Evolutionary conservation across 1,284 basidiomycete species (phyloP).

Genomic region (Apiotrichum gracile): DNA sequence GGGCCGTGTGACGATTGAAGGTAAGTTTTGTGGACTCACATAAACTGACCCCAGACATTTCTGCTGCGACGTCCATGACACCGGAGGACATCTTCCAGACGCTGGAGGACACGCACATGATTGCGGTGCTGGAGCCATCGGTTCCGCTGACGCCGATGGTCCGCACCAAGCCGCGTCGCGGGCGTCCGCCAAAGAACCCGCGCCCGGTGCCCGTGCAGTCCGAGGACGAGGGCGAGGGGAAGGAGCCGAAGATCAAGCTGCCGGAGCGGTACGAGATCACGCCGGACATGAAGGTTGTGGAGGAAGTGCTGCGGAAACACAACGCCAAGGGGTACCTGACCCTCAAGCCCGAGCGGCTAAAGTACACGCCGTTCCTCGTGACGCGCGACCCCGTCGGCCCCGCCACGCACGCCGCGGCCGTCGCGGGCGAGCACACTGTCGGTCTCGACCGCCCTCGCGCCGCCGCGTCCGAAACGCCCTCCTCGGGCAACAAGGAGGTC

Average conservation of each 20-base stretch:
- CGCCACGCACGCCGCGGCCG: background rate
- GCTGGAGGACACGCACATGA: conserved; percentile 72
- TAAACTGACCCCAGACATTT: conserved; percentile 61
- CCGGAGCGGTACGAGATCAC: conserved; percentile 69
- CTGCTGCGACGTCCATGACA: conserved; percentile 81
- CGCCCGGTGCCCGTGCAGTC: background rate
- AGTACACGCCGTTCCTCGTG: conserved; percentile 90
- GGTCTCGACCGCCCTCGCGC: background rate
- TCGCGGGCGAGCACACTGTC: background rate
- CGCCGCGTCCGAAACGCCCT: background rate
- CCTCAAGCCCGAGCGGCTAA: conserved; percentile 77
- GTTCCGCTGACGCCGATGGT: background rate
- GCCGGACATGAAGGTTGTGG: conserved; percentile 70
- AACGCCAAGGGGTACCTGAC: conserved; percentile 73
- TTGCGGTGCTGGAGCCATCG: conserved; percentile 44
- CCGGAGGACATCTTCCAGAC: conserved; percentile 77
- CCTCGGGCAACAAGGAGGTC: conserved; percentile 10
- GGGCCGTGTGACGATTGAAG: conserved; percentile 64
- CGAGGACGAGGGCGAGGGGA: conserved; percentile 8
- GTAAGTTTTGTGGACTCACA: conserved; percentile 49
- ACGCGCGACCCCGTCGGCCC: conserved; percentile 18
- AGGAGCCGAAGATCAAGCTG: conserved; percentile 48
- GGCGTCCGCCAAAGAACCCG: conserved; percentile 14
- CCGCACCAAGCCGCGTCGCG: conserved; percentile 2
- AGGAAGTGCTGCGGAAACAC: conserved; percentile 62